Evolutionary conservation across 129 eudicot genomes (phyloP), one percentile per base, ranked within the genome.

Genomic region (Tagetes erecta): DNA sequence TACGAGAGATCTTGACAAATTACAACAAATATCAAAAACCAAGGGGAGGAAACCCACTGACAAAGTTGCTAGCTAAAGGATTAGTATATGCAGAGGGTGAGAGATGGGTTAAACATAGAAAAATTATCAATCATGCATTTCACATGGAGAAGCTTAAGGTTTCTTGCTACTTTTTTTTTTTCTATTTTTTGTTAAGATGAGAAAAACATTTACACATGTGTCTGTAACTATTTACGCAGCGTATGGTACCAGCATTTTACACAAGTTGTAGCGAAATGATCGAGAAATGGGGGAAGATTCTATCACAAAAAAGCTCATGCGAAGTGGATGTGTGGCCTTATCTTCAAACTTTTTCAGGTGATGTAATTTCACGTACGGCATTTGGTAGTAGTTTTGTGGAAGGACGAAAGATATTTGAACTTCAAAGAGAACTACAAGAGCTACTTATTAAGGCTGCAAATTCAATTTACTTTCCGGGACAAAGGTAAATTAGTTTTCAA

Each of bases 141-240:
- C 84, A 84, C 8, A 10, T 72, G 9, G 87, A 80, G 65, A 84
- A 80, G 53, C 66, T 84, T n/a, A 84, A 84, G 88, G 87, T 80
- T 40, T 68, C 14, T 8, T 30, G 6, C 36, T 7, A 4, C 38
- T 0, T 6, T 37, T 20, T 37, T 20, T 20, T 44, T 20, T 20
- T 20, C 27, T 20, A 20, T 20, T 20, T 20, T 20, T 20, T 20
- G 27, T 20, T 20, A 20, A 20, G 27, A 20, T 20, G 27, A 20
- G 27, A 20, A 20, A 20, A 20, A 20, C 27, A 20, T 20, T 20
- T 20, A 20, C 27, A 20, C 27, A 0, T 0, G 27, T 20, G 27
- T 20, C 27, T 20, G 0, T 56, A 56, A 31, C 6, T 14, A 13
- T 67, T 79, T 64, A 38, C 40, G 72, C 30, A 80, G 84, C 80